phyloP scores from a whole-genome alignment of 805 yeast genomes.

The Spathaspora girioi region DNA sequence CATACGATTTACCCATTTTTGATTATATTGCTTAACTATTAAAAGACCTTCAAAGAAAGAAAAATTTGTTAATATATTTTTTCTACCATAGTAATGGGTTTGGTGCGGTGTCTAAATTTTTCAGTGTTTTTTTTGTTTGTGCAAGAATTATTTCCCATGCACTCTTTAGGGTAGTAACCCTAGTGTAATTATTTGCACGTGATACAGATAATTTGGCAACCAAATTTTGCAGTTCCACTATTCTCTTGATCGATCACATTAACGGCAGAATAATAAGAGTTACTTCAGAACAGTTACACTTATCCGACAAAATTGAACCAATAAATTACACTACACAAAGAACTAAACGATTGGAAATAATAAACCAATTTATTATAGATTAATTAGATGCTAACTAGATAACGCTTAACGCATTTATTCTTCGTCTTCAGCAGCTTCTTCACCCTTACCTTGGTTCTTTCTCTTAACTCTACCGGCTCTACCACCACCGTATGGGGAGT shows the following conservation, averaged over 20 bases:
- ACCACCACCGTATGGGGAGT: constrained; percentile 99
- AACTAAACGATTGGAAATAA: constrained; percentile 2
- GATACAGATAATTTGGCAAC: not conserved
- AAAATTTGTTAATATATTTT: constrained; percentile 4
- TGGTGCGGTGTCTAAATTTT: constrained; percentile 3
- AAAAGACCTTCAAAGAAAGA: constrained; percentile 2
- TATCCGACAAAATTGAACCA: constrained; percentile 1
- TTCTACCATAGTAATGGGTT: not conserved
- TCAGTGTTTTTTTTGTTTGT: not conserved
- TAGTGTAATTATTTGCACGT: not conserved
- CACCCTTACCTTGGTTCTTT: constrained; percentile 71
- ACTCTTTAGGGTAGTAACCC: constrained; percentile 3
- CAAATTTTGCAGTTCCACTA: not conserved
- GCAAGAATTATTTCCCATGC: constrained; percentile 1
- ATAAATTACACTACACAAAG: not conserved
- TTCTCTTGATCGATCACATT: not conserved
- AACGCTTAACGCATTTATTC: constrained; percentile 43
- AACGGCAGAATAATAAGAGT: no score
- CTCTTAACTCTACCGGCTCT: constrained; percentile 99
- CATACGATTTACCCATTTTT: constrained; percentile 40
- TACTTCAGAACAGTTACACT: not conserved
- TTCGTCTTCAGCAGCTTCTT: constrained; percentile 71
- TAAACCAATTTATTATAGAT: constrained; percentile 3
- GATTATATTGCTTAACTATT: constrained; percentile 12
- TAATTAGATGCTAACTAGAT: not conserved